Evolutionary conservation across 768 basidiomycete genomes (phyloP).

Genomic region (Lentinula raphanica): DNA sequence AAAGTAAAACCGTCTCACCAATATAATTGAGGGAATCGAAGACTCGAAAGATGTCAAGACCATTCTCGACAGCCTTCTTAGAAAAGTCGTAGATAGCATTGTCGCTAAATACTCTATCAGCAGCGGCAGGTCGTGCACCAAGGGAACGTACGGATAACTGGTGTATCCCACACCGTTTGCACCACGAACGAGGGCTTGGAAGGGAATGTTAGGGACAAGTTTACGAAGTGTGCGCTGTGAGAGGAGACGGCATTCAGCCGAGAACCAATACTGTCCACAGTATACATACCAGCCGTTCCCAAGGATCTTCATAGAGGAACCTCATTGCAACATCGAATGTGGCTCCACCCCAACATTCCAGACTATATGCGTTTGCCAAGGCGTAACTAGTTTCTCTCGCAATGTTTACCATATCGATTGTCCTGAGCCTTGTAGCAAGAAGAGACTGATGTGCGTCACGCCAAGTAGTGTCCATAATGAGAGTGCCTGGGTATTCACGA

Average conservation of each 20-base stretch:
- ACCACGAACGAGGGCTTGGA: conserved; percentile 97
- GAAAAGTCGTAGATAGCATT: conserved; percentile 99
- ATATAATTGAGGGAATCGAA: conserved; percentile 99
- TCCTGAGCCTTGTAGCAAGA: conserved; percentile 92
- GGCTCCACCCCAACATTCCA: conserved; percentile 99
- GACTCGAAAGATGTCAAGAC: conserved; percentile 98
- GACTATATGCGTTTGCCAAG: conserved; percentile 88
- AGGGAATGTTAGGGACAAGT: conserved; percentile 96
- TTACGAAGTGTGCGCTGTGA: conserved; percentile 81
- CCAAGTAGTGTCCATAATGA: conserved; percentile 99
- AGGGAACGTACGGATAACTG: conserved; percentile 80
- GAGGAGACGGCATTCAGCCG: conserved; percentile 10
- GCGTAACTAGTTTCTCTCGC: conserved; percentile 97
- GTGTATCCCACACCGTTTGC: conserved; percentile 99
- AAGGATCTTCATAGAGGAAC: conserved; percentile 99
- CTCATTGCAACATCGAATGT: conserved; percentile 99
- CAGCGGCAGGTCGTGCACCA: neutral
- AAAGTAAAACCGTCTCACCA: conserved; percentile 43
- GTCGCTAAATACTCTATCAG: conserved; percentile 47
- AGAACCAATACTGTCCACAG: neutral
- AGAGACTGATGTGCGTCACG: conserved; percentile 98
- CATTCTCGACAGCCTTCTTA: conserved; percentile 99
- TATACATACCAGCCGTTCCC: conserved; percentile 83
- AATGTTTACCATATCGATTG: conserved; percentile 96
- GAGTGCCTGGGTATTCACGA: conserved; percentile 87